Conservation (phyloP, 2,329 filamentous ascomycete species). For the Amphichorda felina region DNA sequence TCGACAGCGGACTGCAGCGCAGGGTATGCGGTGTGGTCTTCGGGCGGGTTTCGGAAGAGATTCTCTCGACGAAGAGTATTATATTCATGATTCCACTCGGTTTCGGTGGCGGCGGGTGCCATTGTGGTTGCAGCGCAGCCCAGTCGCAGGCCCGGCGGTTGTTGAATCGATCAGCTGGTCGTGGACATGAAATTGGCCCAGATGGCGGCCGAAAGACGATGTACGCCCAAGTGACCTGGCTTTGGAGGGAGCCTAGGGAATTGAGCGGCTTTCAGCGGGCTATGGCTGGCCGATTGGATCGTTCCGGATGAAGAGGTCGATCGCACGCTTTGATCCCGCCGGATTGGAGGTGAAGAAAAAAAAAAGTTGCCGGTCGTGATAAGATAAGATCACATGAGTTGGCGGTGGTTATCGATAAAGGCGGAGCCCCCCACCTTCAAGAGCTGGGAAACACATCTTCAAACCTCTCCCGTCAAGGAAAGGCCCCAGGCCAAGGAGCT, state of each 20-base stretch:
- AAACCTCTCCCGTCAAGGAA: too few relatives aligned
- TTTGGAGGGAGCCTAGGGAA: too few relatives aligned
- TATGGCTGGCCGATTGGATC: too few relatives aligned
- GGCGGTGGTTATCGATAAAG: slow-evolving; percentile 2
- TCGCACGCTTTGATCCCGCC: not conserved
- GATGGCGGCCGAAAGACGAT: too few relatives aligned
- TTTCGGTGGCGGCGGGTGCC: slow-evolving; percentile 47
- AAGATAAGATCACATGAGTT: slow-evolving; percentile 4
- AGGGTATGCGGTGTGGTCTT: slow-evolving; percentile 79
- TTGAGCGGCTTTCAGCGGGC: too few relatives aligned
- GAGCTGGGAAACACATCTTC: too few relatives aligned
- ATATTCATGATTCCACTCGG: slow-evolving; percentile 75
- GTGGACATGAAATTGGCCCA: not conserved
- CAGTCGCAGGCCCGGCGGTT: not conserved
- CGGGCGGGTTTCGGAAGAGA: slow-evolving; percentile 81
- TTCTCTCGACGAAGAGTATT: slow-evolving; percentile 77
- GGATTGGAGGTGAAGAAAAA: slow-evolving; percentile 2
- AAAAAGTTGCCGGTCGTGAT: slow-evolving; percentile 3
- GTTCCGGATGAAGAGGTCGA: not conserved
- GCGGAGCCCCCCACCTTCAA: not conserved
- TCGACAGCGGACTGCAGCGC: slow-evolving; percentile 74
- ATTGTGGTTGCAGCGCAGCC: slow-evolving; percentile 22
- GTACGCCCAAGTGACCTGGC: too few relatives aligned
- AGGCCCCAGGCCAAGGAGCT: too few relatives aligned
- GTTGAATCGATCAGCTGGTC: not conserved